Base-by-base conservation (phyloP, 768 basidiomycete species). In the Termitomyces sp. region DNA sequence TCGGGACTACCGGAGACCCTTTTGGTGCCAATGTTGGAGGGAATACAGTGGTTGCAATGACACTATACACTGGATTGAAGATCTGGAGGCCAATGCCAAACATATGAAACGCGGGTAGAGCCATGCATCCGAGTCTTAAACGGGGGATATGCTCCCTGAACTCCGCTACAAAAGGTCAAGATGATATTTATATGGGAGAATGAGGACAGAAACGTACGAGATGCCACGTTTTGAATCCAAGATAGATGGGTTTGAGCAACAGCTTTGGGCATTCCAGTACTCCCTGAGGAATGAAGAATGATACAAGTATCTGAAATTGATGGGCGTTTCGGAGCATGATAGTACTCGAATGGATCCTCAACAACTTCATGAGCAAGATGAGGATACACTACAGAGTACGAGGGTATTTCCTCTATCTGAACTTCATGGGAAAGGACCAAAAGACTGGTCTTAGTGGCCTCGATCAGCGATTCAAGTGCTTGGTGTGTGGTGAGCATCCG, bases 251-350 rank as follows among this genome's bases (percentile, higher is more conserved):
- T 74, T 46, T 71, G 66, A 0, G 71, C 63, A 48, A 78, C 73
- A 4, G 76, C 65, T 54, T 76, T 76, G 0, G 77, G 76, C 36
- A 71, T 69, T 0, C 76, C 73, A 0, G 77, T 76, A 49, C 76
- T 77, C 11, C 77, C 77, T 0, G 77, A 77, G 0, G 78, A 79
- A 56, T 78, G 74, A 1, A 77, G 48, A 57, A 71, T 73, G 37
- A 67, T 54, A 43, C 66, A 52, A 12, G 70, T 45, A 14, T 64
- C 69, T 7, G 71, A 58, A 1, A 57, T 31, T 6, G 15, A 25
- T 0, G 70, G 60, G 43, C 60, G 63, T 34, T 15, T 25, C 8
- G 50, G 60, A 53, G 20, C 9, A 11, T 38, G 57, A 42, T 65
- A 65, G 2, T 6, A 25, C 12, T 65, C 50, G 38, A 62, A 62